phyloP scores from a whole-genome alignment of 2,329 filamentous ascomycete species.

The Diaporthe sp. region DNA sequence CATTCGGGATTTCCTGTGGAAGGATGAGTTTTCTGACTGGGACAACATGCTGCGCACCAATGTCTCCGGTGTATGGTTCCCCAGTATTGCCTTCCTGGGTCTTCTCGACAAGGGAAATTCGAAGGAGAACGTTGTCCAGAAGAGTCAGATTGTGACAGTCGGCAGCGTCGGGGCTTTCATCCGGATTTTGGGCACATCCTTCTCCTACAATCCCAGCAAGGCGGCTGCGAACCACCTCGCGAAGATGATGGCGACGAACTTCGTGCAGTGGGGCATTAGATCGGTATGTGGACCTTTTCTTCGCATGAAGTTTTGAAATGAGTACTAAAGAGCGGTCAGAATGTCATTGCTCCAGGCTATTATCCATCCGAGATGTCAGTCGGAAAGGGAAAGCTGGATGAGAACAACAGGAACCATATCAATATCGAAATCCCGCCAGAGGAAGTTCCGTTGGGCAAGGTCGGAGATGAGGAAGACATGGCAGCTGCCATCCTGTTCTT shows the following conservation, averaged over 20 bases:
- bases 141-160: background rate
- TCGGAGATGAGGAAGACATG: conserved; percentile 18
- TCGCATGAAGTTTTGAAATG: no score
- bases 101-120: conserved; percentile 1
- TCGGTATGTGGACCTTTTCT: background rate
- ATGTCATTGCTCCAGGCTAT: background rate
- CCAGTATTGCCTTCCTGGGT: background rate
- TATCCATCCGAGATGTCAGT: background rate
- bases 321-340: background rate
- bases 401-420: conserved; percentile 8
- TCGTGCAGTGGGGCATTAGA: conserved; percentile 1
- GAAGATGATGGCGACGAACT: conserved; percentile 14
- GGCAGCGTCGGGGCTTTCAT: conserved; percentile 11
- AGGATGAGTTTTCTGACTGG: conserved; percentile 19
- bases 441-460: conserved; percentile 5
- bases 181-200: background rate
- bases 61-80: background rate
- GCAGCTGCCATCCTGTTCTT: conserved; percentile 25
- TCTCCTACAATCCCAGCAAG: conserved; percentile 3
- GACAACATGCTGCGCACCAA: conserved; percentile 7
- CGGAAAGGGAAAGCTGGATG: conserved; percentile 2
- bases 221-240: conserved; percentile 2
- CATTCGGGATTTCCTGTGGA: conserved; percentile 4
- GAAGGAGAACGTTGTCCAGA: background rate
- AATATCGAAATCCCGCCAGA: conserved; percentile 6